Evolutionary conservation across 352 stramenopile genomes (phyloP), one percentile per base, ranked within the genome.

Genomic region (Pythium scleroteichum): DNA sequence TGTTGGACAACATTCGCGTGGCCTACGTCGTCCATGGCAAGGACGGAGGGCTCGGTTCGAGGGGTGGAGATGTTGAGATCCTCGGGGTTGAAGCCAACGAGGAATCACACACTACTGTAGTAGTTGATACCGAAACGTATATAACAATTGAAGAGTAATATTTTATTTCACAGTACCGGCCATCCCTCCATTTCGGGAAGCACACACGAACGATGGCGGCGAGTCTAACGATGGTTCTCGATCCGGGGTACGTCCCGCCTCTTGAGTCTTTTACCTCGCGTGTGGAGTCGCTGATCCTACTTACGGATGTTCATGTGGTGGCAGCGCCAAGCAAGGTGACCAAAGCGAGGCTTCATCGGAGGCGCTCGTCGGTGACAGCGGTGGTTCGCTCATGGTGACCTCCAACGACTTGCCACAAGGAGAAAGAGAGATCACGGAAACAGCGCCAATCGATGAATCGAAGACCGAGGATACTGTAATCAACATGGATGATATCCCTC

Each of bases 1-100:
- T 78, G 14, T 26, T 92, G 8, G 82, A 92, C 59, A 88, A 88
- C 19, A 67, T 72, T 5, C 64, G 66, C 17, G 66, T 92, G 7
- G 41, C 73, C 32, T 92, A 92, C 46, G 40, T 32, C 22, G 58
- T 79, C 20, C 55, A 44, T 50, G 56, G 59, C 16, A 8, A 16
- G 6, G 13, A 54, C 23, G 32, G 17, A 8, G 17, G 23, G 8
- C 27, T 40, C 39, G 40, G 53, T 9, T 24, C 20, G 29, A 71
- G 29, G 5, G 29, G 29, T 10, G 29, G 29, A 35, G 10, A 10
- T 35, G 29, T 80, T 33, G 69, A 81, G 54, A 62, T 64, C 41
- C 20, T 62, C 22, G 47, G 44, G 38, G 69, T 77, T 20, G 58
- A 59, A 33, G 52, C 59, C 53, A 46, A 41, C 46, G 14, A 62